Evolutionary conservation across 2,329 filamentous ascomycete species (phyloP).

Genomic region (Pseudogymnoascus sp.): DNA sequence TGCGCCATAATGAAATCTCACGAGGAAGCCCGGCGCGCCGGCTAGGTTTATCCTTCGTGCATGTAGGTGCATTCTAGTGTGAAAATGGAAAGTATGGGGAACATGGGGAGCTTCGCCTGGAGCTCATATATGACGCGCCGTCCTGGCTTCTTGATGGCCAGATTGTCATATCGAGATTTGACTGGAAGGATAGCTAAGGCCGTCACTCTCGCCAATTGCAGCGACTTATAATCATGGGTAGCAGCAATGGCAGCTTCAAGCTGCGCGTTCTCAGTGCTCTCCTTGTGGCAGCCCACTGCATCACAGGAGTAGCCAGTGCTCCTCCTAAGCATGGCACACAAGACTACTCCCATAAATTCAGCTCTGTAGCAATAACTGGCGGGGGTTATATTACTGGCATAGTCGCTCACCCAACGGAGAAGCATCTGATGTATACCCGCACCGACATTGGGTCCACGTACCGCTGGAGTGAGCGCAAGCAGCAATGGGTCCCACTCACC

Average conservation of each 20-base stretch:
- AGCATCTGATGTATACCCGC: conserved; percentile 15
- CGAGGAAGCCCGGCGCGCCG: neutral
- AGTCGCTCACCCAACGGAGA: conserved; percentile 15
- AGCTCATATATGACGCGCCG: neutral
- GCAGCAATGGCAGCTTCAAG: neutral
- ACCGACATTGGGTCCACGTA: conserved; percentile 17
- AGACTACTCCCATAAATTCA: conserved; percentile 12
- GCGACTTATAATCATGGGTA: neutral
- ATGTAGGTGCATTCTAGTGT: neutral
- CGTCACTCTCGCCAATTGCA: neutral
- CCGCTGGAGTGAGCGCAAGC: conserved; percentile 11
- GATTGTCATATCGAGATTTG: neutral
- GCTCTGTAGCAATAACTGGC: conserved; percentile 15
- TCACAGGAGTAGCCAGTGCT: neutral
- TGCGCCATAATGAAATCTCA: neutral
- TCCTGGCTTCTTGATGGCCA: neutral
- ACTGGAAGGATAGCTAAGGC: neutral
- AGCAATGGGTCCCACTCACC: conserved; percentile 16
- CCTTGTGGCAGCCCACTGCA: neutral
- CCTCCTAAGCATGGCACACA: conserved; percentile 2
- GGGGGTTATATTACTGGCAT: conserved; percentile 17
- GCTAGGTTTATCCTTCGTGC: neutral
- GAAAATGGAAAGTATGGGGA: neutral
- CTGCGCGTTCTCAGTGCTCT: neutral
- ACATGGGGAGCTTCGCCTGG: neutral